Base-by-base conservation (phyloP, 2,329 filamentous ascomycete genomes). In the Trichoderma sp. region DNA sequence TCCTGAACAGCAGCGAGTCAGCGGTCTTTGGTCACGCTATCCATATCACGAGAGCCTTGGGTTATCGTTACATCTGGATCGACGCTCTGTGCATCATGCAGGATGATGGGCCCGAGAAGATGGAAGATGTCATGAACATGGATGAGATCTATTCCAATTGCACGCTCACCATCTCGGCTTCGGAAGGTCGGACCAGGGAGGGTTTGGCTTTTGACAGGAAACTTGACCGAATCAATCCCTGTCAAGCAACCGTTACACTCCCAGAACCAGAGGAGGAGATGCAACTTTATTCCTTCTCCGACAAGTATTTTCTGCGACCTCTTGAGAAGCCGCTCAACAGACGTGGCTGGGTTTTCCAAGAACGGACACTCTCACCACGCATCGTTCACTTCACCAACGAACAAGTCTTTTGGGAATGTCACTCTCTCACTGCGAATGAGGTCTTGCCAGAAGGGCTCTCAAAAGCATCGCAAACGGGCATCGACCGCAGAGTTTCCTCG, bases 81-180 rank as follows among this genome's bases (percentile, higher is more conserved):
- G 62, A 64, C 41, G 44, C 62, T 2, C 41, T 64, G n/a, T 64
- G 62, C 44, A 51, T 64, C 62, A 58, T 64, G 19, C 62, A 64
- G 28, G 62, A 64, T 43, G 62, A 64, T n/a, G 44, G 39, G 0
- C 26, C 63, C 2, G 68, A 70, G n/a, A 44, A 61, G 3, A 34
- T 5, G 15, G 34, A 41, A 3, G 67, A 70, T 21, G 41, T 69
- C 5, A 54, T 56, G 1, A 67, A 65, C 9, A 69, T 70, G 68
- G 67, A 67, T 5, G 58, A 69, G 17, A 69, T 69, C 21, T 70
- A 70, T 41, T 47, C 43, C 21, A 65, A 67, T 26, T 68, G 68
- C 3, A 62, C 65, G 9, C 62, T 70, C 21, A 68, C 67, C 44
- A 69, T 70, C 4, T 69, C 66, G 28, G 60, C 68, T 12, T 57